These are phyloP conservation scores for Discostella stelligera DNA, from an alignment of 352 stramenopile genomes.

Conservation along the genomic window DNA sequence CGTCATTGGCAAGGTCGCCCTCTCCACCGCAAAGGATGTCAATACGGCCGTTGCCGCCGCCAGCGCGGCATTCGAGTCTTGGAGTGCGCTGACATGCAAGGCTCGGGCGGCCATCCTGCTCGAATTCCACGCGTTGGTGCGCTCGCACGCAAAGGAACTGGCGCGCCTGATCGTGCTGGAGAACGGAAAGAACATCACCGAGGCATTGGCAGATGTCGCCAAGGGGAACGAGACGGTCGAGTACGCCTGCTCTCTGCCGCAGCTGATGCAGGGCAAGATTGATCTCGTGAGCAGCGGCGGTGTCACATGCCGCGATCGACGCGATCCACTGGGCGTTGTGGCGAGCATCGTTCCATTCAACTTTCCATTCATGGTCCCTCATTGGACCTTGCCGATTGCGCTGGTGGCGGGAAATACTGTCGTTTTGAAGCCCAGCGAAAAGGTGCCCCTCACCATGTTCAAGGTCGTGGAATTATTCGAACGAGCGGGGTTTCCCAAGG, in stretches of 20 bases:
- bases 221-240: constrained; percentile 98
- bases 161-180: constrained; percentile 92
- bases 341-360: constrained; percentile 93
- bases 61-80: constrained; percentile 87
- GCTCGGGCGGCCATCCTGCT: constrained; percentile 91
- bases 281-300: constrained; percentile 80
- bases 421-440: constrained; percentile 97
- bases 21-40: constrained; percentile 88
- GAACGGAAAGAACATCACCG: constrained; percentile 97
- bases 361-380: constrained; percentile 96
- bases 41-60: constrained; percentile 84
- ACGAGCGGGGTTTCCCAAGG: constrained; percentile 90
- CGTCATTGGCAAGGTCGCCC: constrained; percentile 83
- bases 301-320: constrained; percentile 91
- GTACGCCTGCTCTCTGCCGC: constrained; percentile 91
- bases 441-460: constrained; percentile 92
- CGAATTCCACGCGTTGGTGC: constrained; percentile 92
- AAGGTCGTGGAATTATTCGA: constrained; percentile 87
- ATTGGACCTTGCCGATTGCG: constrained; percentile 97
- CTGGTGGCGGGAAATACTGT: constrained; percentile 95
- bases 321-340: constrained; percentile 91
- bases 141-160: constrained; percentile 88
- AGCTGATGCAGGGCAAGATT: constrained; percentile 88
- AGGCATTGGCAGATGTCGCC: constrained; percentile 93
- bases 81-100: constrained; percentile 92